Evolutionary conservation across 1,139 yeast genomes (phyloP), one percentile per base, ranked within the genome.

Genomic region (Taphrina deformans): DNA sequence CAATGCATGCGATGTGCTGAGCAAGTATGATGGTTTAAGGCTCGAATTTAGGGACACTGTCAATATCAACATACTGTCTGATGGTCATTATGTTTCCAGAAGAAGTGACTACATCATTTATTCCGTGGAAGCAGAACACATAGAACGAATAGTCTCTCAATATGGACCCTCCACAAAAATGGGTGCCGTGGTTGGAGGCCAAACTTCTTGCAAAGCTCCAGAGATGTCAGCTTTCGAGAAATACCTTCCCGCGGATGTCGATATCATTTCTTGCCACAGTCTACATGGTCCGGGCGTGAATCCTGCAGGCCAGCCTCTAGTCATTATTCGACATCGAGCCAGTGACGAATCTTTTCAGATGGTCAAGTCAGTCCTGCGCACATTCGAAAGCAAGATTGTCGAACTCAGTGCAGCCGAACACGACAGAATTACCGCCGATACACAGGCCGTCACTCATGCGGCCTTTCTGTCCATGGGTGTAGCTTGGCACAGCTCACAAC

Each of bases 361-460:
- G 72, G 90, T 92, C 1, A 84, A 85, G 67, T 68, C 82, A 0
- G 73, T 92, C 16, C 81, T 92, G 65, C 78, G 87, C 0, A 89
- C 96, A 72, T 80, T 93, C 67, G 79, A 87, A 46, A 89, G 97
- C 21, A 88, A 88, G 70, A 80, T 83, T 52, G 98, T 91, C n/a
- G 81, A 84, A 65, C 79, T 93, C 50, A 81, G 90, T 0, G 96
- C 96, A 5, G 80, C 83, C 68, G 91, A 92, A 73, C 99, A 93
- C 75, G 99, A 93, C 73, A 83, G 83, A 70, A 93, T 93, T 68
- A 93, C 99, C 0, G 99, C 99, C 0, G 99, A 93, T 74, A 95
- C 98, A 2, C 99, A 93, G 75, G 99, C 98, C 0, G 97, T 93
- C 16, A 93, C 99, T 0, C 99, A 93, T 74, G 98, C 98, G 5